phyloP scores from a whole-genome alignment of 2,329 filamentous ascomycete species.

The Fusarium setosum region DNA sequence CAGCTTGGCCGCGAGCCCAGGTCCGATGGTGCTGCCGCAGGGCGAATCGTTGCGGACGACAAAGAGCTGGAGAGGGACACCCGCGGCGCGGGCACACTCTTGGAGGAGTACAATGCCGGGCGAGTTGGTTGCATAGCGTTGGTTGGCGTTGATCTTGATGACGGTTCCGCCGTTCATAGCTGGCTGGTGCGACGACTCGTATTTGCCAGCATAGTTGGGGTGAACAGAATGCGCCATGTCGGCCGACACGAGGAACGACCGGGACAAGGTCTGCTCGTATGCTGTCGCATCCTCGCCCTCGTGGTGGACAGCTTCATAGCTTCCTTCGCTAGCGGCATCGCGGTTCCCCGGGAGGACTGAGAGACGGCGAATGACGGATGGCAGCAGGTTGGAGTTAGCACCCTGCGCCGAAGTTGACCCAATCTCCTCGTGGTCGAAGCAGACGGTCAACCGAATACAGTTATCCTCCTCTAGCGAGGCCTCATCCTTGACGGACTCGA shows the following conservation, averaged over 20 bases:
- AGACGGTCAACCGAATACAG: constrained; percentile 89
- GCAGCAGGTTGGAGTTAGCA: constrained; percentile 91
- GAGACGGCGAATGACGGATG: constrained; percentile 86
- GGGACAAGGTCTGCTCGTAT: constrained; percentile 91
- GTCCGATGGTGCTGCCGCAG: constrained; percentile 96
- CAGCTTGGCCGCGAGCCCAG: constrained; percentile 90
- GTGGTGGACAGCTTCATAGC: constrained; percentile 66
- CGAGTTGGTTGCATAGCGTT: constrained; percentile 95
- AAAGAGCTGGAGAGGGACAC: constrained; percentile 92
- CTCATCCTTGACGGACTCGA: constrained; percentile 76
- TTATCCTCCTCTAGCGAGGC: constrained; percentile 78
- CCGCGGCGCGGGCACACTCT: constrained; percentile 79
- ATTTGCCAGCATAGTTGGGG: constrained; percentile 93
- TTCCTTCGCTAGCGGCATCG: constrained; percentile 73
- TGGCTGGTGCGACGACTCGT: constrained; percentile 90
- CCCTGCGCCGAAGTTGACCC: constrained; percentile 93
- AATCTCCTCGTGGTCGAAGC: constrained; percentile 98
- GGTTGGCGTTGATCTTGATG: constrained; percentile 98
- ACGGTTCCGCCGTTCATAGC: constrained; percentile 97
- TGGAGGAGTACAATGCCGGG: constrained; percentile 94
- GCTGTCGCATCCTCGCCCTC: constrained; percentile 78
- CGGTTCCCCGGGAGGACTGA: constrained; percentile 78
- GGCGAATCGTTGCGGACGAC: constrained; percentile 95
- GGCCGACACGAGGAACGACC: constrained; percentile 93
- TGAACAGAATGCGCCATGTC: constrained; percentile 98